phyloP scores from a whole-genome alignment of 129 eudicot species.

The Kitagawia praeruptora region DNA sequence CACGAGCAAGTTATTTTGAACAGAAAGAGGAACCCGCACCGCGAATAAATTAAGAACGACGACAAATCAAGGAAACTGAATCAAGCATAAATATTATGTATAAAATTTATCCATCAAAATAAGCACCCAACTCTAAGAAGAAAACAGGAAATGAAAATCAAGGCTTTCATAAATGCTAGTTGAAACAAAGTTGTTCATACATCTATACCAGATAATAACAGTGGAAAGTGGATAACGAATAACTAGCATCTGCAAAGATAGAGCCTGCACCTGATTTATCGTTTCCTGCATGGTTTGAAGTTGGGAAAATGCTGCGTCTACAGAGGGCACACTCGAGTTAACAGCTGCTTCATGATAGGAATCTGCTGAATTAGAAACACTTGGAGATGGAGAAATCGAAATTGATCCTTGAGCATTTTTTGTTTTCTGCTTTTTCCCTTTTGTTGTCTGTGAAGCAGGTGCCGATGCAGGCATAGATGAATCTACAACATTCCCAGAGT shows the following conservation, averaged over 20 bases:
- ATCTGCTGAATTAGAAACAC: slow-evolving; percentile 63
- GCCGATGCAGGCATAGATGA: slow-evolving; percentile 31
- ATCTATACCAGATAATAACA: background rate
- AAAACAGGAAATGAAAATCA: background rate
- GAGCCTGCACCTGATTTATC: slow-evolving; percentile 50
- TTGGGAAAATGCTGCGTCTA: slow-evolving; percentile 45
- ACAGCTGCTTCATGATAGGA: slow-evolving; percentile 42
- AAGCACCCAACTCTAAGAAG: background rate
- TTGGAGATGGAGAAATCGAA: slow-evolving; percentile 37
- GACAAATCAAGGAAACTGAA: background rate
- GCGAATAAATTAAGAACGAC: background rate
- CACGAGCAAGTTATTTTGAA: background rate
- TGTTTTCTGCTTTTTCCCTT: slow-evolving; percentile 70
- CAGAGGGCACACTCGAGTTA: slow-evolving; percentile 38
- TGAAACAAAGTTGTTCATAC: background rate
- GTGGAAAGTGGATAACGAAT: background rate
- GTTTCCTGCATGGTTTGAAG: slow-evolving; percentile 65
- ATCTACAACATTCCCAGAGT: slow-evolving; percentile 29
- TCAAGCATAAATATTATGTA: background rate
- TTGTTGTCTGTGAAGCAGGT: slow-evolving; percentile 32
- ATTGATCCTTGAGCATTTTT: slow-evolving; percentile 59
- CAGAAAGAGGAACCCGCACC: background rate
- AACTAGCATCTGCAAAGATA: background rate
- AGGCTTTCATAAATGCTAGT: background rate
- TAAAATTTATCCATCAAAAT: background rate